phyloP scores from a whole-genome alignment of 176 grass and related monocot genomes.

The Carex littledalei region DNA sequence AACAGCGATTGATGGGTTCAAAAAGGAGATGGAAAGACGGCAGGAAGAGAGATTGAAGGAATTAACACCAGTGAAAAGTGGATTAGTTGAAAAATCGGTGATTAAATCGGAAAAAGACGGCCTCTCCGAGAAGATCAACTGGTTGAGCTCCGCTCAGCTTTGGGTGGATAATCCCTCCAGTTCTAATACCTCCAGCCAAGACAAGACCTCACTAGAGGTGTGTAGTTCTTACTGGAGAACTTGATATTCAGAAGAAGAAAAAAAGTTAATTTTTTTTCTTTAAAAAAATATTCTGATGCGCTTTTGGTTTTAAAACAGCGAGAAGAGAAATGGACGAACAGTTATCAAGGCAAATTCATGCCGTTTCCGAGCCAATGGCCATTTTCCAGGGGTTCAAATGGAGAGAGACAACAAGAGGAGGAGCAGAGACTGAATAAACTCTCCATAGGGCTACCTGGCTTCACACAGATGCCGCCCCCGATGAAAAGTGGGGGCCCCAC shows the following conservation, averaged over 20 bases:
- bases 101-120: constrained; percentile 17
- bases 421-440: constrained; percentile 27
- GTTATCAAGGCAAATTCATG: constrained; percentile 18
- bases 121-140: constrained; percentile 42
- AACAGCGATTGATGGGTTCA: constrained; percentile 73
- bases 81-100: background rate
- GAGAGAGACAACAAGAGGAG: constrained; percentile 10
- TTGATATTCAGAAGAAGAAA: background rate
- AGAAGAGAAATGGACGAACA: constrained; percentile 22
- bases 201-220: constrained; percentile 13
- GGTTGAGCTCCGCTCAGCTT: constrained; percentile 93
- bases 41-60: constrained; percentile 24
- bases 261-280: background rate
- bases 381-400: background rate
- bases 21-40: constrained; percentile 43
- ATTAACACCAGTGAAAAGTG: constrained; percentile 28
- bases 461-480: constrained; percentile 5
- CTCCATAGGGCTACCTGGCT: background rate
- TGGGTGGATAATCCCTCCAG: constrained; percentile 61
- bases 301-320: background rate
- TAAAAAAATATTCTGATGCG: background rate
- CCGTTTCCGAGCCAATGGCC: constrained; percentile 32
- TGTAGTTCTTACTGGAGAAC: background rate
- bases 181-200: constrained; percentile 31
- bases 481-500: background rate